These are phyloP conservation scores for Solanum piurae DNA, from an alignment of 257 asterid species.

Conservation along the genomic window DNA sequence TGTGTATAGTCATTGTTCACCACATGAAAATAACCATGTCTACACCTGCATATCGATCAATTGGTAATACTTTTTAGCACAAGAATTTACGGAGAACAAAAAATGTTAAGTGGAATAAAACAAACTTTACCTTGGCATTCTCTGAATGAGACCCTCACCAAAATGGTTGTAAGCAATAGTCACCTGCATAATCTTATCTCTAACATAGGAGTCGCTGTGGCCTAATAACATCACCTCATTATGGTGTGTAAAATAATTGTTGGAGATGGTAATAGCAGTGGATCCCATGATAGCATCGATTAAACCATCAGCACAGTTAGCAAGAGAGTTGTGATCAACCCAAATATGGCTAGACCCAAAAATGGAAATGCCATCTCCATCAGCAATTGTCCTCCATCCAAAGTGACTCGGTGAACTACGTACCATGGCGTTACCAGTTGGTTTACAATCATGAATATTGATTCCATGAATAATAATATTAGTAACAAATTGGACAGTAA, in stretches of 20 bases:
- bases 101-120: not conserved
- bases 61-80: not conserved
- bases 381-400: constrained; percentile 86
- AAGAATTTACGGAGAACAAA: not conserved
- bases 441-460: constrained; percentile 66
- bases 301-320: constrained; percentile 80
- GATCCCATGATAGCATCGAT: constrained; percentile 84
- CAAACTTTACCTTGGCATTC: constrained; percentile 37
- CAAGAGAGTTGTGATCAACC: constrained; percentile 75
- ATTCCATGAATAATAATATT: constrained; percentile 79
- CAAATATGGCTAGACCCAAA: constrained; percentile 74
- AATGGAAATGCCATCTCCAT: constrained; percentile 80
- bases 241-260: constrained; percentile 76
- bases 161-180: constrained; percentile 52
- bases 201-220: constrained; percentile 30
- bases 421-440: constrained; percentile 81
- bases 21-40: constrained; percentile 89
- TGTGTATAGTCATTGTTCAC: constrained; percentile 91
- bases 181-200: constrained; percentile 46
- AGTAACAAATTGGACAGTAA: constrained; percentile 58
- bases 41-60: constrained; percentile 46
- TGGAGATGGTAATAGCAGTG: constrained; percentile 81
- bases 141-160: constrained; percentile 44
- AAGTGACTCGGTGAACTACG: constrained; percentile 62
- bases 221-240: constrained; percentile 66